Conservation (phyloP, 495 filamentous ascomycete genomes). For the Neurospora sp. region DNA sequence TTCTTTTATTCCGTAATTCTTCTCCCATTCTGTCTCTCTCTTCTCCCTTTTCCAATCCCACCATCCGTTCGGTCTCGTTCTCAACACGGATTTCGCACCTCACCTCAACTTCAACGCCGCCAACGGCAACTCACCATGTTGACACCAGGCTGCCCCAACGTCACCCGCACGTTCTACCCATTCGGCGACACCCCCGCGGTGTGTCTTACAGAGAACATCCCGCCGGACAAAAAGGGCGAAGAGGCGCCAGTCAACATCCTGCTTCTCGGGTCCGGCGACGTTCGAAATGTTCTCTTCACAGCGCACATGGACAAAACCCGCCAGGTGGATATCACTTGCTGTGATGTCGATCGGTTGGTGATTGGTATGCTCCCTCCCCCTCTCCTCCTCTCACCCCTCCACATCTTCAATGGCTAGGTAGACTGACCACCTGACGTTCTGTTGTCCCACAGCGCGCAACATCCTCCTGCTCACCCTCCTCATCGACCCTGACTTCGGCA, state of each 20-base stretch:
- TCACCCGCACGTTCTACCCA: conserved; percentile 8
- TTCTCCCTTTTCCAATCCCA: no score
- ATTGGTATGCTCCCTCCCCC: conserved; percentile 12
- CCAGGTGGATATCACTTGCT: conserved; percentile 23
- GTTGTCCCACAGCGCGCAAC: conserved; percentile 15
- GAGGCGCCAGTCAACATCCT: conserved; percentile 7
- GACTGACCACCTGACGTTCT: not conserved
- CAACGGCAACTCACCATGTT: not conserved
- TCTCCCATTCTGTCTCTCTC: no score
- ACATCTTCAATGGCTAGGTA: not conserved
- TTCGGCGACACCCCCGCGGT: conserved; percentile 22
- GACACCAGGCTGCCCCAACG: not conserved
- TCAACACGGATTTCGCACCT: no score
- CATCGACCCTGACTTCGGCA: conserved; percentile 6
- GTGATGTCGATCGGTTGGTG: conserved; percentile 15
- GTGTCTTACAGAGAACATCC: conserved; percentile 17
- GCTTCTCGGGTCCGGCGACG: conserved; percentile 23
- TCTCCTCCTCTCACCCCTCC: not conserved
- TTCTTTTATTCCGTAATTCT: no score
- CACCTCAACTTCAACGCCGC: no score
- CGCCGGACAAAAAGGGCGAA: conserved; percentile 14
- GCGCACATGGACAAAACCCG: conserved; percentile 10
- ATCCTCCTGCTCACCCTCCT: conserved; percentile 20
- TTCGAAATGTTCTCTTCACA: conserved; percentile 24
- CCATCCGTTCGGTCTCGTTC: no score